Conservation (phyloP, 805 yeast genomes). For the Yarrowia sp. region DNA sequence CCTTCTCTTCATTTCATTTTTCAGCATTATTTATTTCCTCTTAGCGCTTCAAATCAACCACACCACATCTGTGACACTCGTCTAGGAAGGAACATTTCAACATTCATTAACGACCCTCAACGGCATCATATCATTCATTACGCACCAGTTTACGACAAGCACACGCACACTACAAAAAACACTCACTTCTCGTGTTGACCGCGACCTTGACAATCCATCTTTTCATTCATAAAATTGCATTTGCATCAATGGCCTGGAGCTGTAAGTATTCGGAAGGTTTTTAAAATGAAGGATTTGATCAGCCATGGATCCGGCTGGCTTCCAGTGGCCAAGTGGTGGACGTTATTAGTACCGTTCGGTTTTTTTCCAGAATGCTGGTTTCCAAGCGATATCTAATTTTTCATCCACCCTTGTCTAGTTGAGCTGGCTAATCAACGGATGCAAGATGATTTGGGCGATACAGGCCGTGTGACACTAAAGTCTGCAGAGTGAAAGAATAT, state of each 20-base stretch:
- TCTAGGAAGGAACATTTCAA: conserved; percentile 8
- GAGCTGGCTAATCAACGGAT: not conserved
- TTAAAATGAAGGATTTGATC: not conserved
- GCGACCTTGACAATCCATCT: conserved; percentile 12
- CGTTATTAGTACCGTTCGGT: not conserved
- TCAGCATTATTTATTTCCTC: conserved; percentile 28
- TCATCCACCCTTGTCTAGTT: not conserved
- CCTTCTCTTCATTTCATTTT: conserved; percentile 19
- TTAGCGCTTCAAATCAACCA: conserved; percentile 7
- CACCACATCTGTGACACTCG: conserved; percentile 1
- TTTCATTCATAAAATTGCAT: conserved; percentile 34
- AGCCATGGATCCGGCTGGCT: not conserved
- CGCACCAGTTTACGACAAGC: not conserved
- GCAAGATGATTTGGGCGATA: not conserved
- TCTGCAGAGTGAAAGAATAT: not conserved
- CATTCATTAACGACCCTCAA: conserved; percentile 34
- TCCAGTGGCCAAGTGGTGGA: not conserved
- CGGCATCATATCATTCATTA: conserved; percentile 17
- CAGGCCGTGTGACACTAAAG: conserved; percentile 8
- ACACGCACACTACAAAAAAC: conserved; percentile 1
- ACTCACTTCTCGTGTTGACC: conserved; percentile 21
- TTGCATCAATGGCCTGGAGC: conserved; percentile 40
- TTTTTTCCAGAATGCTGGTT: no score
- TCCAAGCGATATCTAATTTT: not conserved
- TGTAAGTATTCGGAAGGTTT: conserved; percentile 13